These are phyloP conservation scores for Nakaseomyces sp. DNA, from an alignment of 1,139 yeast genomes.

Conservation along the genomic window DNA sequence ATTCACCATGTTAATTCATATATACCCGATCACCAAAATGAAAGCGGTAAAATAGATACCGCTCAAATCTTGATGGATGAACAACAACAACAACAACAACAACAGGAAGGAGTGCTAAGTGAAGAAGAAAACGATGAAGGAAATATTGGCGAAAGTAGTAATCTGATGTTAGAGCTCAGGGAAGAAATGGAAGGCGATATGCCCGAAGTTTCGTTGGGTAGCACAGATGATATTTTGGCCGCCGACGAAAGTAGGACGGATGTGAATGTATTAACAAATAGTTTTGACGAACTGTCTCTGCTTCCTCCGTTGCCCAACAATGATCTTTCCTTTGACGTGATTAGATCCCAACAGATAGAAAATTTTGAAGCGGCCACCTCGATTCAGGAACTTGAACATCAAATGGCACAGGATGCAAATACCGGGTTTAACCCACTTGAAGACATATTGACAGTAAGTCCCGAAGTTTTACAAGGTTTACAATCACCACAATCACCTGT, in stretches of 20 bases:
- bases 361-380: slow-evolving; percentile 1
- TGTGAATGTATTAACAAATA: slow-evolving; percentile 4
- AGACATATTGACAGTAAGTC: not conserved
- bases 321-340: slow-evolving; percentile 2
- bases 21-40: not conserved
- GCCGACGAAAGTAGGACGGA: not conserved
- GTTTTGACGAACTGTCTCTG: slow-evolving; percentile 19
- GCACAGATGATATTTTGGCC: not conserved
- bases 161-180: not conserved
- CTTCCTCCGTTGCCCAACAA: slow-evolving; percentile 28
- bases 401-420: not conserved
- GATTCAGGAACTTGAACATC: slow-evolving; percentile 1
- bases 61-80: not conserved
- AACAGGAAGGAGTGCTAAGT: not conserved
- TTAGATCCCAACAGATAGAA: slow-evolving; percentile 2
- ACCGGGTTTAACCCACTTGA: not conserved
- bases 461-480: not conserved
- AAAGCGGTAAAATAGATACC: not conserved
- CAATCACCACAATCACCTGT: slow-evolving; percentile 3
- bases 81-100: not conserved
- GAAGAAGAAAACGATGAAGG: not conserved
- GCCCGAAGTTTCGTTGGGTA: not conserved
- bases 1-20: not conserved
- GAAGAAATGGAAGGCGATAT: not conserved
- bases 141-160: not conserved